Evolutionary conservation across 345 rosid genomes (phyloP), one percentile per base, ranked within the genome.

Genomic region (Brassica cretica): DNA sequence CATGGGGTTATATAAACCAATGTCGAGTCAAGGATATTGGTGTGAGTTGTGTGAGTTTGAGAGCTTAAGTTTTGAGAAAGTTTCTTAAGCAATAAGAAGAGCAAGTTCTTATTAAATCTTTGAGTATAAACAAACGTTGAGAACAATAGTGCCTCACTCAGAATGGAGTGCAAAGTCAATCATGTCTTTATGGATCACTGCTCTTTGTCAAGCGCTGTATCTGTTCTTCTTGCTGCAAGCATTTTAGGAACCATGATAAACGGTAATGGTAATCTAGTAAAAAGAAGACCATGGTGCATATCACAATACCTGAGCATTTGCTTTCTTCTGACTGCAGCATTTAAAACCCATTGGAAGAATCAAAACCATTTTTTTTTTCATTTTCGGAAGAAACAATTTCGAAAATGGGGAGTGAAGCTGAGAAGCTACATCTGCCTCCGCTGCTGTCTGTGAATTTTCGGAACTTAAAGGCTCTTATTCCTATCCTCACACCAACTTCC

Each of bases 321-420:
- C 29, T 10, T 30, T 18, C 51, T 63, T 63, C 53, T 29, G 76
- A 3, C 76, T 73, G 61, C 51, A 73, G 61, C 61, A 73, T 62
- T 29, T 12, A 44, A 44, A 44, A 44, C 51, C 51, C 51, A 44
- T 11, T 44, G 51, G 14, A 4, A 44, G 15, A 11, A 11, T 44
- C 51, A 44, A 35, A 35, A 44, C 12, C 51, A 44, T 35, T 35
- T 35, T 35, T 30, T 41, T 9, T 41, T 10, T 9, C 46, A n/a
- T n/a, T n/a, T n/a, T n/a, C n/a, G n/a, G n/a, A n/a, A n/a, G n/a
- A n/a, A n/a, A n/a, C 46, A 35, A 9, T 41, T 39, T 41, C 49
- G 49, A 41, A 41, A 41, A 41, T 9, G 14, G 49, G 3, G 37
- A 25, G 14, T 60, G 33, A 25, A 60, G 0, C 64, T 25, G 33